Base-by-base conservation (phyloP, 2,329 filamentous ascomycete genomes). In the Colletotrichum eremochloae region DNA sequence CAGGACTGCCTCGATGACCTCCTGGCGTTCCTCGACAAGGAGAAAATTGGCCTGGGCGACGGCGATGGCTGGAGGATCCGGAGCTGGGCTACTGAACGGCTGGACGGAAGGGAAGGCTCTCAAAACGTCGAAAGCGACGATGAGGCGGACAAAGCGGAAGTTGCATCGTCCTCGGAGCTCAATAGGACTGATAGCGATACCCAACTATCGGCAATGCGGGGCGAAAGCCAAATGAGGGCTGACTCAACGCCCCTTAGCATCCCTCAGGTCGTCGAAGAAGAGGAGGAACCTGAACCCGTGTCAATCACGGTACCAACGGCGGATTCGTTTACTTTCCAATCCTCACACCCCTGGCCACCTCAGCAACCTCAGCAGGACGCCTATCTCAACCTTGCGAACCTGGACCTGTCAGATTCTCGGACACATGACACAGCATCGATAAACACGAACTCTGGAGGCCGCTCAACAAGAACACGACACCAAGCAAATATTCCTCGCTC, bases 1-100 rank as follows among this genome's bases (percentile, higher is more conserved):
- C 95, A 98, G 81, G 95, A 98, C 79, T 97, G 95, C 48, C 85
- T 99, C 48, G 94, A 98, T 75, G 96, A 98, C 76, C 85, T 99
- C 6, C 84, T 98, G n/a, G 83, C 87, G 20, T 97, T 97, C 76
- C 84, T 98, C 66, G 95, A 98, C 80, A 92, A 90, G 78, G 91
- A 95, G 79, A 91, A 94, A 75, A 86, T 97, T 67, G 94, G 94
- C 0, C 80, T 96, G 15, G 89, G 88, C 60, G 93, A 96, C 80
- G 94, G 94, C 18, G 95, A 97, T 80, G 94, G 88, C 29, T 89
- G 87, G 84, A 86, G 83, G 73, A 84, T 92, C 67, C 84, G 90
- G 67, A 84, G 84, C 79, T 92, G 90, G 90, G 91, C 90, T 0
- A 91, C 89, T 2, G 92, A 95, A 80, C 86, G 91, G 38, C 82